A percentile compares a stretch with the other conserved stretches of the same genome.
phyloP scores from a whole-genome alignment of 1,284 basidiomycete species.

The Wolfiporia cocos region DNA sequence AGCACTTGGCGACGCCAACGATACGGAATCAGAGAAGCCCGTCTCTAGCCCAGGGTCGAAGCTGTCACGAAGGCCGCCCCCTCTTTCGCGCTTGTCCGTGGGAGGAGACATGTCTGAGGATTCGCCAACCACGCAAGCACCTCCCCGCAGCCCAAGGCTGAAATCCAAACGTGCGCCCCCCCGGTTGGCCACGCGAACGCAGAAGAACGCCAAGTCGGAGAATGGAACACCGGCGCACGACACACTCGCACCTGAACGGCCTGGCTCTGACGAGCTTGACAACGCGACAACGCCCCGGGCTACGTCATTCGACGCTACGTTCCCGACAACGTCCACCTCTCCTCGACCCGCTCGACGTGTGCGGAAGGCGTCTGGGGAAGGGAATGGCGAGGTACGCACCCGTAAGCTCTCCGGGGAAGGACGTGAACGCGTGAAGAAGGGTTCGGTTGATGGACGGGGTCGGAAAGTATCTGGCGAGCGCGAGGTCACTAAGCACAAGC shows the following conservation, averaged over 20 bases:
- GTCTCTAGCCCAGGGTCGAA: conserved; percentile 22
- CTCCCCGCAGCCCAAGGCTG: conserved; percentile 30
- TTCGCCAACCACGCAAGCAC: conserved; percentile 34
- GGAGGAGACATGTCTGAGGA: conserved; percentile 41
- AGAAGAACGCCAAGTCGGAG: conserved; percentile 25
- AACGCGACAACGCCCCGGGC: conserved; percentile 48
- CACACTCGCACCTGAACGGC: conserved; percentile 45
- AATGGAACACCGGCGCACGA: conserved; percentile 34
- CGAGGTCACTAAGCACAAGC: conserved; percentile 29
- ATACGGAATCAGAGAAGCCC: conserved; percentile 9
- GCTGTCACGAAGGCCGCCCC: conserved; percentile 28
- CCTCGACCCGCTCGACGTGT: conserved; percentile 31
- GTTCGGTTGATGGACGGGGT: conserved; percentile 25
- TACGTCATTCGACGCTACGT: conserved; percentile 35
- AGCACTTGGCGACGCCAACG: conserved; percentile 29
- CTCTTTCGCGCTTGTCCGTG: conserved; percentile 23
- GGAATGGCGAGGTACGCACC: conserved; percentile 24
- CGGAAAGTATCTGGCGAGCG: conserved; percentile 35
- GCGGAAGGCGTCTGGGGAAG: conserved; percentile 42
- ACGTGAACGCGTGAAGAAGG: conserved; percentile 29
- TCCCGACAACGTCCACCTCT: conserved; percentile 25
- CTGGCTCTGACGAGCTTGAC: conserved; percentile 49
- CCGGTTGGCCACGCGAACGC: conserved; percentile 41
- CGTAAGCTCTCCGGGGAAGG: conserved; percentile 28
- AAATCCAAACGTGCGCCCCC: conserved; percentile 44